Evolutionary conservation across 805 yeast species (phyloP).

Genomic region (Sugiyamaella americana): DNA sequence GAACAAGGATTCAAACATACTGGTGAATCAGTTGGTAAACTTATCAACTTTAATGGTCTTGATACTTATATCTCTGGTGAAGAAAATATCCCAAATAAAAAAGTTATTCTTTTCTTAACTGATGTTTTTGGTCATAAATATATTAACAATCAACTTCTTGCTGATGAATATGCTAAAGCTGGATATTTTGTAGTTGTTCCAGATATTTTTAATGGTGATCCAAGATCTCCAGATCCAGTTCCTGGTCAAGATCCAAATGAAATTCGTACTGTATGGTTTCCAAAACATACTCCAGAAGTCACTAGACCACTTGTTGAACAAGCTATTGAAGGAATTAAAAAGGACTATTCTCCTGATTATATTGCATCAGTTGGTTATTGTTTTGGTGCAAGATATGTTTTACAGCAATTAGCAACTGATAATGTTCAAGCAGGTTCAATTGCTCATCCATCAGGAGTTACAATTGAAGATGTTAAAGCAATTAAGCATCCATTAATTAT

Average conservation of each 20-base stretch:
- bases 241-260: slow-evolving; percentile 27
- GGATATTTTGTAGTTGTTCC: slow-evolving; percentile 70
- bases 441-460: slow-evolving; percentile 82
- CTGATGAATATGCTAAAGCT: slow-evolving; percentile 45
- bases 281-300: slow-evolving; percentile 44
- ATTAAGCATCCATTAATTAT: slow-evolving; percentile 61
- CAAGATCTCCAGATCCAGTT: slow-evolving; percentile 35
- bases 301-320: slow-evolving; percentile 44
- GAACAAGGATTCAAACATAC: not conserved
- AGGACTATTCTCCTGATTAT: slow-evolving; percentile 42
- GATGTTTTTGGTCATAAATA: slow-evolving; percentile 63
- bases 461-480: slow-evolving; percentile 55
- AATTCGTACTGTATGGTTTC: slow-evolving; percentile 43
- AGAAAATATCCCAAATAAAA: slow-evolving; percentile 32
- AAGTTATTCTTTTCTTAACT: slow-evolving; percentile 53
- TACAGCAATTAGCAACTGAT: slow-evolving; percentile 43
- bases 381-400: slow-evolving; percentile 70
- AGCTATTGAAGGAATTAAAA: slow-evolving; percentile 42
- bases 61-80: slow-evolving; percentile 47
- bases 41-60: slow-evolving; percentile 23
- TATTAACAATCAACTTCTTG: slow-evolving; percentile 49
- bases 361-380: slow-evolving; percentile 71
- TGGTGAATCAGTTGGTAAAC: slow-evolving; percentile 27
- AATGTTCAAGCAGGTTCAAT: slow-evolving; percentile 51
- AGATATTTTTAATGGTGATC: slow-evolving; percentile 52